phyloP scores from a whole-genome alignment of 176 grass and related monocot species.

The Ananas comosus region DNA sequence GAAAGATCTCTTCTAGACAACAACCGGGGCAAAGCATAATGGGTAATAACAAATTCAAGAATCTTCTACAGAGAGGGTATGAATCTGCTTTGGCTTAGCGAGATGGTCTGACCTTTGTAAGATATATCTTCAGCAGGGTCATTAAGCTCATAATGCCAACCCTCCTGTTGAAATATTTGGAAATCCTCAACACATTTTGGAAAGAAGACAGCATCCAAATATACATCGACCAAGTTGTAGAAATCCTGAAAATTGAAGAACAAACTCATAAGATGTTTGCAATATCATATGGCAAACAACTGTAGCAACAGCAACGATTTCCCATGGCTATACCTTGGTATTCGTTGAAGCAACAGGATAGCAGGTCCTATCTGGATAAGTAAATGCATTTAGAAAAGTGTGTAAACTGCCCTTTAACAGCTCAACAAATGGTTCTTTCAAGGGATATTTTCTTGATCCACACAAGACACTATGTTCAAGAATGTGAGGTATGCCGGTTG shows the following conservation, averaged over 20 bases:
- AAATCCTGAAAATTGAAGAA: slow-evolving; percentile 67
- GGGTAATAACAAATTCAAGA: slow-evolving; percentile 6
- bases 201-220: slow-evolving; percentile 96
- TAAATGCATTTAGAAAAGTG: slow-evolving; percentile 98
- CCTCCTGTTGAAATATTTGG: slow-evolving; percentile 98
- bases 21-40: background rate
- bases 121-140: slow-evolving; percentile 85
- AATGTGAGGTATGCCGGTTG: slow-evolving; percentile 96
- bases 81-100: background rate
- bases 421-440: slow-evolving; percentile 99
- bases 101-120: slow-evolving; percentile 61
- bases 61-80: background rate
- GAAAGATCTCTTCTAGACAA: slow-evolving; percentile 2
- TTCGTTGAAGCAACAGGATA: slow-evolving; percentile 99
- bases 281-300: slow-evolving; percentile 16
- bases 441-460: slow-evolving; percentile 93
- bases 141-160: slow-evolving; percentile 99
- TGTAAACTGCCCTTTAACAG: slow-evolving; percentile 90
- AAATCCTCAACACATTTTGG: slow-evolving; percentile 86
- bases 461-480: slow-evolving; percentile 97
- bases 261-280: slow-evolving; percentile 14
- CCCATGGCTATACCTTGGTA: slow-evolving; percentile 46
- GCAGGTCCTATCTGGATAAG: slow-evolving; percentile 95
- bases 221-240: slow-evolving; percentile 99
- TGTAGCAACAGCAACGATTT: slow-evolving; percentile 12